These are phyloP conservation scores for Typha latifolia DNA, from an alignment of 176 grass and related monocot genomes.

Conservation along the genomic window DNA sequence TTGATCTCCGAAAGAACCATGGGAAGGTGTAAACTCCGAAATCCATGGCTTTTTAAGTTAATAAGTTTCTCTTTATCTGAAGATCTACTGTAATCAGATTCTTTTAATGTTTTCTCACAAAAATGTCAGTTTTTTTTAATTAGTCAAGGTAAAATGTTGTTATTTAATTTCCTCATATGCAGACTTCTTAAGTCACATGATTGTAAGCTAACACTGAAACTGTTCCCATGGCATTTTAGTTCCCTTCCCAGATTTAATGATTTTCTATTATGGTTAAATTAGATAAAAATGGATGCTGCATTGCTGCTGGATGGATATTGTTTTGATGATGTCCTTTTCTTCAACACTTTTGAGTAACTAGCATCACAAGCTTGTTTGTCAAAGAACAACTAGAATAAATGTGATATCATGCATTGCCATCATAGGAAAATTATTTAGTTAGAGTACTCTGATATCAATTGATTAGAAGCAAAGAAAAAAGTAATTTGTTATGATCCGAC, in stretches of 20 bases:
- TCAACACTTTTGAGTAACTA: too few relatives aligned
- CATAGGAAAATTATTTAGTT: too few relatives aligned
- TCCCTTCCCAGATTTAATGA: neutral
- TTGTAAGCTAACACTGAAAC: neutral
- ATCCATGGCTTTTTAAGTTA: neutral
- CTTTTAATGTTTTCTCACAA: neutral
- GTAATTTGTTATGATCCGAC: too few relatives aligned
- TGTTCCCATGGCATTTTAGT: neutral
- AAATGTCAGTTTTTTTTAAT: neutral
- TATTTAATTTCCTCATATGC: too few relatives aligned
- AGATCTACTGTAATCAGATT: neutral
- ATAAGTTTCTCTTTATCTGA: conserved; percentile 1
- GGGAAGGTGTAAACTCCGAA: conserved; percentile 61
- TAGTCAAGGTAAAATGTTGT: too few relatives aligned
- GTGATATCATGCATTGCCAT: too few relatives aligned
- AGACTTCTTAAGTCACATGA: too few relatives aligned
- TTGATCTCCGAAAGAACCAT: conserved; percentile 92
- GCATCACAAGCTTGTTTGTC: too few relatives aligned
- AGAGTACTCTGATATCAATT: too few relatives aligned
- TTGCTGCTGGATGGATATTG: neutral
- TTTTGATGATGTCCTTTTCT: too few relatives aligned
- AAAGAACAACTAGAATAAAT: too few relatives aligned
- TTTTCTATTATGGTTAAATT: neutral
- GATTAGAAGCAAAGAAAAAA: too few relatives aligned
- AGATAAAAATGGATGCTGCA: neutral